Base-by-base conservation (phyloP, 176 grass and related monocot genomes). In the Lolium rigidum region DNA sequence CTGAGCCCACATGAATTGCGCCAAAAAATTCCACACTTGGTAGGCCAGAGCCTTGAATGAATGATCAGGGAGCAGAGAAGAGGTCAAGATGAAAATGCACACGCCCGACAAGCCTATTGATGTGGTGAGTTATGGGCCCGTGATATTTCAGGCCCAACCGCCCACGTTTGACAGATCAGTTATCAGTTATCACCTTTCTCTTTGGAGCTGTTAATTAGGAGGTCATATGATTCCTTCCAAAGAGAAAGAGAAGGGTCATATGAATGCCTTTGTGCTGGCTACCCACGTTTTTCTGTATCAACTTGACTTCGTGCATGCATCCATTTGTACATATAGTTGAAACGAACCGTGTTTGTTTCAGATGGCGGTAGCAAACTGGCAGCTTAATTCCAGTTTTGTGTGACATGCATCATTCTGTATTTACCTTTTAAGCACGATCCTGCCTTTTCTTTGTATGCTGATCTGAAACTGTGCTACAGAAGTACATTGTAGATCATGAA, bases 11-110 rank as follows among this genome's bases (percentile, higher is more conserved):
- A 25, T 7, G 18, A 26, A 9, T 2, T 39, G 80, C 39, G 18
- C 16, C 74, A 55, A 90, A 0, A 82, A 75, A 62, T 73, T 87
- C 80, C 80, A 54, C 76, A 21, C 69, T 74, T 3, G 37, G 85
- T 20, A 67, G 51, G 76, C 61, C 46, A 20, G 21, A 38, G 10
- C 55, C 63, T 78, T 64, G 44, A 86, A 78, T 86, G 79, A 35
- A 2, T 35, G 31, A 35, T 35, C 26, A 35, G 60, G 37, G 17
- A 72, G 55, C 63, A 20, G 48, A 64, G 61, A 69, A 51, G 9
- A 35, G 18, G 48, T 67, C 77, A 49, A 71, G 56, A 1, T 59
- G 25, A 55, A 20, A 56, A 86, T 55, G 17, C 55, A 12, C 22
- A 69, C n/a, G 31, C 21, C 57, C 46, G 56, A 57, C 88, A 39